Evolutionary conservation across 441 rosid genomes (phyloP).

Genomic region (Daphne laureola): DNA sequence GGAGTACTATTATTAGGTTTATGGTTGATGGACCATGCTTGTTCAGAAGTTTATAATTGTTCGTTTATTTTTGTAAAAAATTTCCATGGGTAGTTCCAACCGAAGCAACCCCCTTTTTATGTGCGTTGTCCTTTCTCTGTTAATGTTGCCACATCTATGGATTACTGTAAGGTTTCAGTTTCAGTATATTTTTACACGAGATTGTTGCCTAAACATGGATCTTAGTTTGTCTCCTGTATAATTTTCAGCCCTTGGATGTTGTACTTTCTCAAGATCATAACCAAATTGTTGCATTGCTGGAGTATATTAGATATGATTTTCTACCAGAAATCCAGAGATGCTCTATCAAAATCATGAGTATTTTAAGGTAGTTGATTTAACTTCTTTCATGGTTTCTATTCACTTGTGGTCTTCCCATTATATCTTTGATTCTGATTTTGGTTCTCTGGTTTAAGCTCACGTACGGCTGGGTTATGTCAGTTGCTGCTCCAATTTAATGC

Average conservation of each 20-base stretch:
- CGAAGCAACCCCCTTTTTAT: too few relatives aligned
- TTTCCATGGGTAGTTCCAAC: too few relatives aligned
- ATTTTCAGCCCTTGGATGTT: slow-evolving; percentile 84
- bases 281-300: slow-evolving; percentile 77
- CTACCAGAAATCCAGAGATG: slow-evolving; percentile 71
- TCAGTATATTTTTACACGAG: not conserved
- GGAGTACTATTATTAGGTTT: too few relatives aligned
- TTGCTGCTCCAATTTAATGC: slow-evolving; percentile 74
- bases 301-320: slow-evolving; percentile 90
- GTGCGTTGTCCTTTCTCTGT: not conserved
- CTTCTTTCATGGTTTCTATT: slow-evolving; percentile 11
- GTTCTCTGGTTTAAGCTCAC: slow-evolving; percentile 50
- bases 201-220: not conserved
- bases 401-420: not conserved
- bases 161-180: slow-evolving; percentile 3
- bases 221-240: slow-evolving; percentile 17
- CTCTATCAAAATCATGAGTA: slow-evolving; percentile 85
- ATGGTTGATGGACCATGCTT: too few relatives aligned
- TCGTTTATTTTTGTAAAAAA: too few relatives aligned
- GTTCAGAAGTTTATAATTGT: too few relatives aligned
- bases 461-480: slow-evolving; percentile 87
- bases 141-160: not conserved
- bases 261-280: slow-evolving; percentile 93
- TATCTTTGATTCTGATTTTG: slow-evolving; percentile 14
- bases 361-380: slow-evolving; percentile 43